Percentiles rank a stretch among this genome's conserved stretches.
phyloP scores from a whole-genome alignment of 495 filamentous ascomycete genomes.

The Xylaria scruposa region DNA sequence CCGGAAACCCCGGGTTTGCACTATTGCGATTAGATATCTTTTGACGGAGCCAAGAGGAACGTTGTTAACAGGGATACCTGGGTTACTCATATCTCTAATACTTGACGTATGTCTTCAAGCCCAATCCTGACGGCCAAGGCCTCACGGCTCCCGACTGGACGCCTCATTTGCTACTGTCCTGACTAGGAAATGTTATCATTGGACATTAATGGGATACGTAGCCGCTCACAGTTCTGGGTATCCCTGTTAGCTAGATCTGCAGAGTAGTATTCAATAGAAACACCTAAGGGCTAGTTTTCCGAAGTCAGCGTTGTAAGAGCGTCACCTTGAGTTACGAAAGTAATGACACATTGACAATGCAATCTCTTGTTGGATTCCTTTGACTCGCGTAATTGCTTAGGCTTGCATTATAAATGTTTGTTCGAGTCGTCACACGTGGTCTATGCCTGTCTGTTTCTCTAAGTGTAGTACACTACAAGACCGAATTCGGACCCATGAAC shows the following conservation, averaged over 20 bases:
- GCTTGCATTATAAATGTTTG: background rate
- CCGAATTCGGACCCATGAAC: background rate
- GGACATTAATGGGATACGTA: background rate
- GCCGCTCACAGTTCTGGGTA: background rate
- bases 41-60: background rate
- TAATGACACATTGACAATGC: background rate
- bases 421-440: background rate
- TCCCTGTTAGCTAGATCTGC: background rate
- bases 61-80: background rate
- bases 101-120: background rate
- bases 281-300: background rate
- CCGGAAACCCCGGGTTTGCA: constrained; percentile 2
- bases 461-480: background rate
- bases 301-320: background rate
- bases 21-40: background rate
- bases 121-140: background rate
- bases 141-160: constrained; percentile 1
- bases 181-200: background rate
- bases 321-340: background rate
- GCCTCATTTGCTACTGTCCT: background rate
- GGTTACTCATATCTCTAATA: background rate
- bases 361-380: background rate
- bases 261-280: background rate
- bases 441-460: background rate
- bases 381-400: background rate